These are phyloP conservation scores for Lasiodiplodia gonubiensis DNA, from an alignment of 2,329 filamentous ascomycete species.

Conservation along the genomic window DNA sequence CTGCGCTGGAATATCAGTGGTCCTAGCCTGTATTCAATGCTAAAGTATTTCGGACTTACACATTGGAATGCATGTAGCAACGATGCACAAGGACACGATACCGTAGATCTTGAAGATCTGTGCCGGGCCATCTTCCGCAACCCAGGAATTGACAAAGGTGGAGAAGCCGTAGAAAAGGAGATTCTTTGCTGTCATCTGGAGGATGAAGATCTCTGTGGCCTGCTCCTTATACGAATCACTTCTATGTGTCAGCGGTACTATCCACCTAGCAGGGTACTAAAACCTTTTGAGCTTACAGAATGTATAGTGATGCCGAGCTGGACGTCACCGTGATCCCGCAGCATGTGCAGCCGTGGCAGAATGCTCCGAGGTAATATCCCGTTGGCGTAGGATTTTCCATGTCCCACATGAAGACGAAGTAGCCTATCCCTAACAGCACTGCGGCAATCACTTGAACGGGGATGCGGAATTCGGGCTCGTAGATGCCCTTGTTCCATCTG, in stretches of 20 bases:
- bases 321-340: constrained; percentile 35
- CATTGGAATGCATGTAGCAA: constrained; percentile 43
- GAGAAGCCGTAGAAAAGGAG: constrained; percentile 44
- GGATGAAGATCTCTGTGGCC: constrained; percentile 42
- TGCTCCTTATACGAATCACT: constrained; percentile 41
- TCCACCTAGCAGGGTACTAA: too few relatives aligned
- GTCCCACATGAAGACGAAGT: constrained; percentile 36
- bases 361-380: constrained; percentile 31
- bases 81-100: constrained; percentile 38
- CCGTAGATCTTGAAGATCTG: constrained; percentile 40
- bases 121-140: constrained; percentile 35
- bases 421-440: constrained; percentile 33
- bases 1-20: constrained; percentile 20
- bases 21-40: not conserved
- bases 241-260: not conserved
- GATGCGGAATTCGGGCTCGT: constrained; percentile 37
- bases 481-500: constrained; percentile 32
- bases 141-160: constrained; percentile 42
- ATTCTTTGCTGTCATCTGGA: constrained; percentile 47
- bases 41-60: constrained; percentile 34
- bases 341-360: constrained; percentile 35
- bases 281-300: constrained; percentile 36
- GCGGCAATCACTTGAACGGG: constrained; percentile 34
- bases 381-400: constrained; percentile 30
- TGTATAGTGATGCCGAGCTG: constrained; percentile 41